These are phyloP conservation scores for Fusarium brachygibbosum DNA, from an alignment of 2,329 filamentous ascomycete genomes.

Conservation along the genomic window DNA sequence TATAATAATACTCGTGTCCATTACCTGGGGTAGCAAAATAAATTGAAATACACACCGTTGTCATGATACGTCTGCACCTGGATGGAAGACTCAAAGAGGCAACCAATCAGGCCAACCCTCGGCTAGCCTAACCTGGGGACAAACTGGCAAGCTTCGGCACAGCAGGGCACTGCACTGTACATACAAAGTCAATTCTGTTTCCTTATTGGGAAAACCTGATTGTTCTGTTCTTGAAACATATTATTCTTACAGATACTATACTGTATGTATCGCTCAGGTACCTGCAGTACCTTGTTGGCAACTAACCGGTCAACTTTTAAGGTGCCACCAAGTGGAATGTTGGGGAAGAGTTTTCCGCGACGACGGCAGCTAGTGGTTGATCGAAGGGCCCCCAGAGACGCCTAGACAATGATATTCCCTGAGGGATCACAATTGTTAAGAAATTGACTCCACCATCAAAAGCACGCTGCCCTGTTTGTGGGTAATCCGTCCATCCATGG, in stretches of 20 bases:
- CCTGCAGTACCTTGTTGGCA: slow-evolving; percentile 46
- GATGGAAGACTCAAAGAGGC: slow-evolving; percentile 30
- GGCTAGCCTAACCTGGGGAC: slow-evolving; percentile 35
- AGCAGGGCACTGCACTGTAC: neutral
- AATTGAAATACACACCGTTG: slow-evolving; percentile 38
- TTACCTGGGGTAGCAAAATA: neutral
- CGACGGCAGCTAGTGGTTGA: slow-evolving; percentile 46
- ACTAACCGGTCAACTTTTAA: slow-evolving; percentile 41
- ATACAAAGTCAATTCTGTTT: slow-evolving; percentile 22
- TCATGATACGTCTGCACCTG: slow-evolving; percentile 35
- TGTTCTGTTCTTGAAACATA: slow-evolving; percentile 10
- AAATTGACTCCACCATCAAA: slow-evolving; percentile 29
- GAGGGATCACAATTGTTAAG: slow-evolving; percentile 30
- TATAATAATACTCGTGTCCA: neutral
- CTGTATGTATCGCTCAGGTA: slow-evolving; percentile 28
- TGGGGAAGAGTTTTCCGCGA: slow-evolving; percentile 50
- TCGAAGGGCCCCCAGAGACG: slow-evolving; percentile 41
- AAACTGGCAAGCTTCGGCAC: slow-evolving; percentile 47
- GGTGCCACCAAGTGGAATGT: slow-evolving; percentile 51
- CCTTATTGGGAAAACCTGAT: slow-evolving; percentile 25
- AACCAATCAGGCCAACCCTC: slow-evolving; percentile 38
- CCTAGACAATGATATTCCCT: slow-evolving; percentile 33
- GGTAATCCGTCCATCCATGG: slow-evolving; percentile 7
- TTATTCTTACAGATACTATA: neutral
- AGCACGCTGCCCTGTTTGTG: slow-evolving; percentile 32